Evolutionary conservation across 108 stramenopile genomes (phyloP), one percentile per base, ranked within the genome.

Genomic region (Cyclostephanos tholiformis): DNA sequence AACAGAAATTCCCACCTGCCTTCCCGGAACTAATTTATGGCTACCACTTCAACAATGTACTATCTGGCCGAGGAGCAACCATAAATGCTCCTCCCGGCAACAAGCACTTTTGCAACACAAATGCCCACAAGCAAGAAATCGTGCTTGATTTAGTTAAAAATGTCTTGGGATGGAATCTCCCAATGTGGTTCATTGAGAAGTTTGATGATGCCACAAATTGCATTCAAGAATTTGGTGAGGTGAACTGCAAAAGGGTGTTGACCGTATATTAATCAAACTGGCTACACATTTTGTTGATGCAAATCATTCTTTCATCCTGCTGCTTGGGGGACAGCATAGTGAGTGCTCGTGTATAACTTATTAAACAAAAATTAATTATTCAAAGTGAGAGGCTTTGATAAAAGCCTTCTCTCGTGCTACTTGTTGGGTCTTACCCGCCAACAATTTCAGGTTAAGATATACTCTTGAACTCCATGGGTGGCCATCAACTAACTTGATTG

Each of bases 81-180:
- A 79, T 88, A 25, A 92, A 92, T 77, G 75, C 71, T 55, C 88
- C 88, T 60, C 74, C 75, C 14, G 91, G 91, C 6, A 92, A 92
- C 66, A 74, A 71, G 27, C 71, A 67, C 48, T 89, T 89, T 72
- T 76, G 91, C 12, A 82, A 79, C 7, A 86, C 87, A 30, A 88
- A 88, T 35, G 72, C 82, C 11, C 84, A 80, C 38, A 91, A 91
- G 61, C 80, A 86, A 11, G 73, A 82, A 17, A 77, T 91, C 36
- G 91, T 88, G 19, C 80, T 68, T 35, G 87, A 86, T 44, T 85
- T 89, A 56, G 91, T 88, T 0, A 41, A 65, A 32, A 49, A 36
- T 25, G 55, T 77, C 16, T 52, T 79, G n/a, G 65, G 75, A 48
- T 36, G 51, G 49, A 62, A 59, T 46, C 73, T 60, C 7, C 77